Base-by-base conservation (phyloP, 768 basidiomycete genomes). In the Leucosporidium creatinivorum region DNA sequence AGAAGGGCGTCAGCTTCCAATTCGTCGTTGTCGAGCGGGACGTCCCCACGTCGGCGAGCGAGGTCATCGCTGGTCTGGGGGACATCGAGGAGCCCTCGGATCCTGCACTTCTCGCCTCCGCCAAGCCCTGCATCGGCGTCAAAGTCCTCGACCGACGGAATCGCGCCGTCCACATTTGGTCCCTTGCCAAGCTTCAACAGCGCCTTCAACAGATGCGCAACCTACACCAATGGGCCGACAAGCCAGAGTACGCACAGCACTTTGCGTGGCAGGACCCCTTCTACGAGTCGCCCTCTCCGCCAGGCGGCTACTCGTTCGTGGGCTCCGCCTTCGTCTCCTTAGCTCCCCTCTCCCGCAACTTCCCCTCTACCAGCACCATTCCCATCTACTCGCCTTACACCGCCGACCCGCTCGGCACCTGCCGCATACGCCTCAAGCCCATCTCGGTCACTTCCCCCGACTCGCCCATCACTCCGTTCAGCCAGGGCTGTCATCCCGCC, bases 11-110 rank as follows among this genome's bases (percentile, higher is more conserved):
- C 54, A 83, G 85, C 28, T 99, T 92, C 78, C 96, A 99, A 79
- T 94, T 96, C 76, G 87, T 88, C 8, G 85, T 97, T 60, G 85
- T 89, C n/a, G 87, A 91, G 39, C 89, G 87, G 28, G 87, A 88
- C 19, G 83, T 87, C 18, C 91, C 93, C 15, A 81, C 82, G 21
- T 94, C 93, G 23, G 86, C 89, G 3, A 83, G 91, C 56, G 91
- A 92, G 76, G 87, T 86, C 31, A 88, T 92, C 70, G 88, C 87
- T 36, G 90, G 90, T 18, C 80, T 96, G 36, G 90, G 89, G 75
- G 88, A 93, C 75, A 91, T 97, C 75, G 94, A 92, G 25, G 91
- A 94, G 74, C 89, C 92, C 15, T 84, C 88, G n/a, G 91, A 93
- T 77, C 87, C 88, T 10, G 83, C 85, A 18, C 84, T 90, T 8